Percentiles rank a stretch among this genome's conserved stretches.
Evolutionary conservation across 2,329 filamentous ascomycete genomes (phyloP).

Genomic region (Penicillium sp.): DNA sequence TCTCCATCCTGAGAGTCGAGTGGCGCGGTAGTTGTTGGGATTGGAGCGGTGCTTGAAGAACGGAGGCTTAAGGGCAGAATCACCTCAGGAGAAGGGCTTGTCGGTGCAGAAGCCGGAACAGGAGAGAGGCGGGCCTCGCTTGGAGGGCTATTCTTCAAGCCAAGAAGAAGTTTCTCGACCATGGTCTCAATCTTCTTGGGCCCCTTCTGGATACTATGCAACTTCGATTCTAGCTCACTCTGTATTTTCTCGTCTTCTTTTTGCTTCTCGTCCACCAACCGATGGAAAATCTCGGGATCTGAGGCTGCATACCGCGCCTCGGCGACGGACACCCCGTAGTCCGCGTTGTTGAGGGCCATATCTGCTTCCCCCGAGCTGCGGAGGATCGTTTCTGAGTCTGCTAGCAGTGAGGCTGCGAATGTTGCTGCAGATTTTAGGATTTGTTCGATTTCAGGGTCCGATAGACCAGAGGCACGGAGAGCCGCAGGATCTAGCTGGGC

Average conservation of each 20-base stretch:
- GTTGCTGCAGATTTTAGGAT: constrained; percentile 42
- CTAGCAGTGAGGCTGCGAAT: constrained; percentile 42
- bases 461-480: constrained; percentile 35
- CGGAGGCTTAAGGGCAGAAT: constrained; percentile 29
- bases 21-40: constrained; percentile 5
- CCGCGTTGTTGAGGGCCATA: constrained; percentile 52
- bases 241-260: constrained; percentile 52
- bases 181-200: constrained; percentile 39
- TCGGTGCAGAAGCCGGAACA: constrained; percentile 11
- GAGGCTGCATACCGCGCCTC: constrained; percentile 52
- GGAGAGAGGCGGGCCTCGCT: constrained; percentile 13
- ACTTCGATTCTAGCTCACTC: constrained; percentile 43
- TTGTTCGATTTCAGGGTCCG: constrained; percentile 38
- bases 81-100: constrained; percentile 15
- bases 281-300: constrained; percentile 44
- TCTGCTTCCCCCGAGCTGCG: constrained; percentile 52
- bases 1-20: constrained; percentile 29
- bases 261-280: constrained; percentile 49
- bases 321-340: constrained; percentile 57
- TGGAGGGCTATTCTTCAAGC: constrained; percentile 34
- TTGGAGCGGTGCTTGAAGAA: constrained; percentile 26
- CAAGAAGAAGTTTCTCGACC: constrained; percentile 42
- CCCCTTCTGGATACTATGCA: constrained; percentile 44
- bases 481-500: constrained; percentile 38
- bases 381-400: constrained; percentile 50